Evolutionary conservation across 2,329 filamentous ascomycete genomes (phyloP), one percentile per base, ranked within the genome.

Genomic region (Talaromyces verruculosus): DNA sequence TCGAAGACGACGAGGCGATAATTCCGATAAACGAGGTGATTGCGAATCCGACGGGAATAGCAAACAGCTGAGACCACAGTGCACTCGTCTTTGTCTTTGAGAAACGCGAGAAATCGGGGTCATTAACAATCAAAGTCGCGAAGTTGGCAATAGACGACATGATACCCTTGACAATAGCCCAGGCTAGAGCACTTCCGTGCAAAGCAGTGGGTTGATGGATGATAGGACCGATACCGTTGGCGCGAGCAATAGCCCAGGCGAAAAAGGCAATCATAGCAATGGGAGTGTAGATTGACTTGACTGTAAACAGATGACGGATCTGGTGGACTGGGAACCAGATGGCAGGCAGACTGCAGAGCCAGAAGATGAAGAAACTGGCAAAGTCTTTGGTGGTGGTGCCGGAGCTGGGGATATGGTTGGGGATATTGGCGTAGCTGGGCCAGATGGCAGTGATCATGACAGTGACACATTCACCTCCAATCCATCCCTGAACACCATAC

Each of bases 111-210:
- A 96, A 97, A 74, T 96, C 92, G 0, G 91, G 91, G 70, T 91
- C 89, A 76, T 96, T 86, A 69, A 85, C 82, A 70, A 97, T 95
- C 39, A 97, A 84, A 0, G 93, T 92, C 0, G 92, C 91, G 74
- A 97, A 97, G 80, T 97, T 97, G 72, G 91, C 91, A 69, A 97
- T 93, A 3, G 91, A 89, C 28, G 86, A 89, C 92, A 97, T 96
- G 78, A 96, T 89, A 43, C 92, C 92, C 68, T 89, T 89, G 67
- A 97, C 85, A 66, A 97, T 88, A 28, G 88, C 86, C 93, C 93
- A 97, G 1, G 83, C 92, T 3, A 97, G 83, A 0, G 84, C 84
- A 67, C 86, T 89, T 33, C 93, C 93, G 4, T 86, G 79, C 4
- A 87, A 78, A 3, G 80, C 86, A 55, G 86, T 84, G 0, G 85